Percentiles rank a stretch among this genome's conserved stretches.
Conservation (phyloP, 2,329 filamentous ascomycete genomes). For the Ceratocystis albifundus region DNA sequence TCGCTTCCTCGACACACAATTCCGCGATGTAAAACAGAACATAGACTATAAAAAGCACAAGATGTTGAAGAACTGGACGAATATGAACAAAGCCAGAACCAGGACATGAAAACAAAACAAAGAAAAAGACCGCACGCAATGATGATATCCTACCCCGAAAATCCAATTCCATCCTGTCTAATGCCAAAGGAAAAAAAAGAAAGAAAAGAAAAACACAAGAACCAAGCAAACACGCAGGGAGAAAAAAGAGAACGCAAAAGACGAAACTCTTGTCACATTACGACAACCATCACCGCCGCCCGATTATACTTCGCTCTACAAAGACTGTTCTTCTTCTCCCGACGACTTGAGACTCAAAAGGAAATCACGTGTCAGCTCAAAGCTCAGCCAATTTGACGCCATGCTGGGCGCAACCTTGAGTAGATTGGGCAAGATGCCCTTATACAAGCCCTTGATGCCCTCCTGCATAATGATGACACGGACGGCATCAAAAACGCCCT, state of each 20-base stretch:
- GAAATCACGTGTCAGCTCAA: slow-evolving; percentile 85
- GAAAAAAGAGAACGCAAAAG: not conserved
- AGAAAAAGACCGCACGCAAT: not conserved
- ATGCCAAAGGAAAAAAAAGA: not conserved
- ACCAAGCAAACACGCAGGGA: not conserved
- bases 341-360: slow-evolving; percentile 51
- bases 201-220: slow-evolving; percentile 6
- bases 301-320: slow-evolving; percentile 15
- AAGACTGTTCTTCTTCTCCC: slow-evolving; percentile 26
- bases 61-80: not conserved
- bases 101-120: not conserved
- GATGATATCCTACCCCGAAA: not conserved
- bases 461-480: slow-evolving; percentile 72
- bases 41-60: not conserved
- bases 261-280: not conserved
- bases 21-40: not conserved
- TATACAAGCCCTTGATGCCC: slow-evolving; percentile 78
- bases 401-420: slow-evolving; percentile 97
- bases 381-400: slow-evolving; percentile 97
- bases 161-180: slow-evolving; percentile 9
- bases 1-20: not conserved
- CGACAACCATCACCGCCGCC: not conserved
- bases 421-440: slow-evolving; percentile 88
- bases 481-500: slow-evolving; percentile 72
- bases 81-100: not conserved